Percentiles rank a stretch among this genome's conserved stretches.
These are phyloP conservation scores for Colletotrichum falcatum DNA, from an alignment of 2,329 filamentous ascomycete species.

Conservation along the genomic window DNA sequence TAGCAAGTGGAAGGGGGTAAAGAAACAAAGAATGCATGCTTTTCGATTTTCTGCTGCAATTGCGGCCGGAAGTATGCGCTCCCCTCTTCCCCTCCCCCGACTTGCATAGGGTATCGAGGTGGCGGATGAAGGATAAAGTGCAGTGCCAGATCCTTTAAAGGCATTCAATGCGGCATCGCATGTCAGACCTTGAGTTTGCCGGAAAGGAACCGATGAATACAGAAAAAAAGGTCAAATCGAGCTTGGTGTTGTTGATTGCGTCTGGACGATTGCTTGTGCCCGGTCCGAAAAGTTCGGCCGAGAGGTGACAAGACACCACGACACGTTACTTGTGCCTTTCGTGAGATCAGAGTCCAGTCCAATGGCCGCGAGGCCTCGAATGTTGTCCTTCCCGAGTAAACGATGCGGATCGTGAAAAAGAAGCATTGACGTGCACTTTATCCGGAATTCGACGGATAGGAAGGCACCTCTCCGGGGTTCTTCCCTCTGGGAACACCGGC, in stretches of 20 bases:
- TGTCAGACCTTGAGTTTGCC: constrained; percentile 1
- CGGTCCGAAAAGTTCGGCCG: background rate
- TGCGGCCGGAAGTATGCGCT: no score
- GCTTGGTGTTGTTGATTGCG: background rate
- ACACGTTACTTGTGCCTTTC: background rate
- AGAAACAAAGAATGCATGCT: no score
- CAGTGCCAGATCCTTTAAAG: background rate
- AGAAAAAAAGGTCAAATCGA: background rate
- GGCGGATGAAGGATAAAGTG: background rate
- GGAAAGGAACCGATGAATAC: no score
- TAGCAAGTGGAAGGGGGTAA: no score
- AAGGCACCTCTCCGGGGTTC: background rate
- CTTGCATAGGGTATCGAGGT: background rate
- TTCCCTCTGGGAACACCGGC: background rate
- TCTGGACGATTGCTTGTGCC: background rate
- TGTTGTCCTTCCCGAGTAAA: background rate
- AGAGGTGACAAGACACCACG: background rate
- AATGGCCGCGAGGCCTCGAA: background rate
- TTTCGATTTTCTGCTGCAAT: no score
- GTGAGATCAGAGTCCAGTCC: background rate
- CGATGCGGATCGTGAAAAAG: background rate
- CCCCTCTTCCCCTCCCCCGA: no score
- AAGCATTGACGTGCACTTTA: background rate
- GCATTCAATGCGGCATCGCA: background rate
- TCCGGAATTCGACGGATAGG: background rate